These are phyloP conservation scores for Leccinum pellstonianum DNA, from an alignment of 768 basidiomycete species.

Conservation along the genomic window DNA sequence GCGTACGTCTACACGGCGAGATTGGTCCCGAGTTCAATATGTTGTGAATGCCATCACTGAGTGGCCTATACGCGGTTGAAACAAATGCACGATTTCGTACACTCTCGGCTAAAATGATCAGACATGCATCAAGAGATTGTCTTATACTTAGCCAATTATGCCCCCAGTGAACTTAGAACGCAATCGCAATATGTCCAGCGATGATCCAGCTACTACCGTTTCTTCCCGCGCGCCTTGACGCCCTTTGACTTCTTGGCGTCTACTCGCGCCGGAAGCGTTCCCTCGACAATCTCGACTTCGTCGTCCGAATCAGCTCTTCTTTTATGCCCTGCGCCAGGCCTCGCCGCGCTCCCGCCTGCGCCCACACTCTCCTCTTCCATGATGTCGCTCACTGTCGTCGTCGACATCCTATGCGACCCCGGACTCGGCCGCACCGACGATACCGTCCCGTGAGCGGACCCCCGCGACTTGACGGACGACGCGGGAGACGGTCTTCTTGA, in stretches of 20 bases:
- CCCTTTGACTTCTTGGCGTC: slow-evolving; percentile 33
- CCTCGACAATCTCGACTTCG: slow-evolving; percentile 54
- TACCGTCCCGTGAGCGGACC: slow-evolving; percentile 29
- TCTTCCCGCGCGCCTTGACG: slow-evolving; percentile 43
- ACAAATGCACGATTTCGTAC: too few species aligned
- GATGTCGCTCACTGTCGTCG: slow-evolving; percentile 42
- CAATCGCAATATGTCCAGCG: background rate
- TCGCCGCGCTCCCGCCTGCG: background rate
- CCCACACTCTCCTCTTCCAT: slow-evolving; percentile 40
- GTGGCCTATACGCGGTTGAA: too few species aligned
- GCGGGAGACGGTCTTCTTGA: slow-evolving; percentile 46
- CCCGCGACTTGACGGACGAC: slow-evolving; percentile 48
- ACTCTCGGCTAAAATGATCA: too few species aligned
- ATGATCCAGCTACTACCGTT: slow-evolving; percentile 27
- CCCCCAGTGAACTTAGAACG: too few species aligned
- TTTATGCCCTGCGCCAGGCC: slow-evolving; percentile 34
- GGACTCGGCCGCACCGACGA: slow-evolving; percentile 49
- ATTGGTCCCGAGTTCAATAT: too few species aligned
- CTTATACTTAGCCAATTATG: too few species aligned
- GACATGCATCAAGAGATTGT: too few species aligned
- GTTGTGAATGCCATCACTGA: too few species aligned
- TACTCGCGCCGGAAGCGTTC: slow-evolving; percentile 39
- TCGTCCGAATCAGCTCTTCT: slow-evolving; percentile 57
- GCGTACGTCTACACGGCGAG: too few species aligned
- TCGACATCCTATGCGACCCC: slow-evolving; percentile 41